phyloP scores from a whole-genome alignment of 1,284 basidiomycete genomes.

The Microbotryum lychnidis-dioicae region DNA sequence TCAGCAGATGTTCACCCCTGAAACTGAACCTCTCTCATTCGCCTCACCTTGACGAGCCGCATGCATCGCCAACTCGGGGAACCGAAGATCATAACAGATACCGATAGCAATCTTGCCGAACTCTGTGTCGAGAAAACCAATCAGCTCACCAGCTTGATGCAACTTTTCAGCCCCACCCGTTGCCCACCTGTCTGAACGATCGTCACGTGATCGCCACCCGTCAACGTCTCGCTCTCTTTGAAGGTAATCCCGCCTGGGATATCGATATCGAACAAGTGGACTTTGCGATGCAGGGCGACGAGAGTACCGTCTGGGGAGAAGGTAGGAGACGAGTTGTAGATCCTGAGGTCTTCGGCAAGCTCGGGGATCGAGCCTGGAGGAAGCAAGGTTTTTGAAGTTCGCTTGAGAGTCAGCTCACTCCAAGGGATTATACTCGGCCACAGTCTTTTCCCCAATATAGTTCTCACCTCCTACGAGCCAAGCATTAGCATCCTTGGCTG shows the following conservation, averaged over 20 bases:
- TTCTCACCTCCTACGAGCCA: conserved; percentile 83
- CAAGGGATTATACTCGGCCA: not conserved
- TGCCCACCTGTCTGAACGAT: conserved; percentile 75
- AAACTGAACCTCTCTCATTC: not conserved
- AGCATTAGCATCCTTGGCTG: conserved; percentile 68
- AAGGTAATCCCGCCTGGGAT: conserved; percentile 94
- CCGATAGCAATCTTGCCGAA: conserved; percentile 84
- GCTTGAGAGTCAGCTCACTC: not conserved
- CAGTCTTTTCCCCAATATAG: not conserved
- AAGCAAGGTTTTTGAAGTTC: conserved; percentile 41
- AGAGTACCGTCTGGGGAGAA: conserved; percentile 61
- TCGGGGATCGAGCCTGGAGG: conserved; percentile 70
- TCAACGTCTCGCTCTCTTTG: conserved; percentile 94
- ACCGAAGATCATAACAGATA: conserved; percentile 86
- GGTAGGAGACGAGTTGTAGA: conserved; percentile 86
- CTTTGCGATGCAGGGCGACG: conserved; percentile 81
- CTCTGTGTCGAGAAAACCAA: conserved; percentile 44
- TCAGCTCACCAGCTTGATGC: not conserved
- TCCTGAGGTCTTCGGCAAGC: conserved; percentile 55
- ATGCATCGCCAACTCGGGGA: conserved; percentile 90
- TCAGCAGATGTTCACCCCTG: not conserved
- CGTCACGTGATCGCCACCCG: conserved; percentile 66
- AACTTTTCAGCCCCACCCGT: not conserved
- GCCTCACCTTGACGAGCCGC: conserved; percentile 68
- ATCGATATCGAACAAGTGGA: conserved; percentile 97